A percentile compares a stretch with the other conserved stretches of the same genome.
Conservation (phyloP, 768 basidiomycete genomes). For the Mycena rebaudengoi region DNA sequence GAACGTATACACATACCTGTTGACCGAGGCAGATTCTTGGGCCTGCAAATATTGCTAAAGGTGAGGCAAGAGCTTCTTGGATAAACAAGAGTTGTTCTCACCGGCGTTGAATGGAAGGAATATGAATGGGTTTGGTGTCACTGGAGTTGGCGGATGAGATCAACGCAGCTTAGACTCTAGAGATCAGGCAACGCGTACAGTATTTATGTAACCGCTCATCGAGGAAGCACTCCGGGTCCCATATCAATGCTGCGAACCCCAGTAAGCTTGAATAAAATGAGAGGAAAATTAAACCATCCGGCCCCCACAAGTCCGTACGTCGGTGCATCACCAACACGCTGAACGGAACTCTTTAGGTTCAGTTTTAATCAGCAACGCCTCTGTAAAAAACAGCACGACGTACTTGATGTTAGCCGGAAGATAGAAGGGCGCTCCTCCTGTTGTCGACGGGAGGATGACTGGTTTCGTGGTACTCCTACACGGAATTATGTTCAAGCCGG, state of each 20-base stretch:
- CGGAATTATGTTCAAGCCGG: background rate
- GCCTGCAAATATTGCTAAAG: background rate
- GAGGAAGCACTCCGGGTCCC: slow-evolving; percentile 75
- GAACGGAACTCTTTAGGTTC: slow-evolving; percentile 48
- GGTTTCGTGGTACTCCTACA: slow-evolving; percentile 35
- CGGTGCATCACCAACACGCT: slow-evolving; percentile 69
- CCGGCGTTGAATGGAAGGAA: slow-evolving; percentile 64
- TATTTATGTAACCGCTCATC: slow-evolving; percentile 67
- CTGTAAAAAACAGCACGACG: background rate
- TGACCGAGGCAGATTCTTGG: slow-evolving; percentile 61
- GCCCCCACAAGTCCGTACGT: slow-evolving; percentile 70
- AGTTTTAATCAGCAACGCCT: background rate
- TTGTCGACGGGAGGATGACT: slow-evolving; percentile 36
- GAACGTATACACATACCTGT: too few species aligned
- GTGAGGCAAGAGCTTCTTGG: background rate
- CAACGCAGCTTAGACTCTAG: slow-evolving; percentile 25
- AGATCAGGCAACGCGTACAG: slow-evolving; percentile 62
- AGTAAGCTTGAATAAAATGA: background rate
- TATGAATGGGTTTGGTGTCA: slow-evolving; percentile 37
- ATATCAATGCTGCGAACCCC: slow-evolving; percentile 43
- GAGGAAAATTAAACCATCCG: slow-evolving; percentile 47
- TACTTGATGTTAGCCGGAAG: slow-evolving; percentile 49
- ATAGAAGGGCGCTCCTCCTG: slow-evolving; percentile 47
- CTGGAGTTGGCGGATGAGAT: background rate
- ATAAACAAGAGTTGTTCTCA: background rate